Percentiles rank a stretch among this genome's conserved stretches.
Conservation (phyloP, 176 grass and related monocot genomes). For the Stipa capillata region DNA sequence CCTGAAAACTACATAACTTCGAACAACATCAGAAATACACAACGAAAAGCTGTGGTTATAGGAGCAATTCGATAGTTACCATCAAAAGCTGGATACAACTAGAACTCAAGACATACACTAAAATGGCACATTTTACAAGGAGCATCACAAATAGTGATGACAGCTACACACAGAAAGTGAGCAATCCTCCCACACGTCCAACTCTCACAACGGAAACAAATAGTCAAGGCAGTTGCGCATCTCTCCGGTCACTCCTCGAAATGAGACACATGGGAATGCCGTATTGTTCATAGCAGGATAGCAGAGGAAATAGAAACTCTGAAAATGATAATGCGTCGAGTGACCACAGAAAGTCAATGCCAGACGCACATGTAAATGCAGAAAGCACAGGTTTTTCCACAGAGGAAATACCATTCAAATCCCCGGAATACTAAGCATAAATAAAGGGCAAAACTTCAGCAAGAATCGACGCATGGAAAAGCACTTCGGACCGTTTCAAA, state of each 20-base stretch:
- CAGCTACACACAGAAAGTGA: background rate
- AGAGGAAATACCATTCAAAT: no score
- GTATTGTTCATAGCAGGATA: background rate
- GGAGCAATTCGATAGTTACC: background rate
- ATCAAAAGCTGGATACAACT: background rate
- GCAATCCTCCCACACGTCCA: background rate
- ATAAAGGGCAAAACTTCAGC: no score
- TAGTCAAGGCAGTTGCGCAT: background rate
- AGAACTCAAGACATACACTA: background rate
- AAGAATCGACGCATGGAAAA: no score
- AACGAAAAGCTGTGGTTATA: background rate
- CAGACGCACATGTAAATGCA: background rate
- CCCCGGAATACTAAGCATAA: no score
- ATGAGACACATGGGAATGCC: background rate
- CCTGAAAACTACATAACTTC: background rate
- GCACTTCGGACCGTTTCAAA: no score
- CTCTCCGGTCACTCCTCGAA: background rate
- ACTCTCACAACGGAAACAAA: background rate
- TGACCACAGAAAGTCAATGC: conserved; percentile 5
- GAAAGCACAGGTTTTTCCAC: no score
- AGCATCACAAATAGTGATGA: background rate
- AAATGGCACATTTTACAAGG: background rate
- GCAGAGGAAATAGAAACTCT: background rate
- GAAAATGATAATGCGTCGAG: background rate
- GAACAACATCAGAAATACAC: no score